Conservation (phyloP, 805 yeast species). For the Candida xiaguanensis region DNA sequence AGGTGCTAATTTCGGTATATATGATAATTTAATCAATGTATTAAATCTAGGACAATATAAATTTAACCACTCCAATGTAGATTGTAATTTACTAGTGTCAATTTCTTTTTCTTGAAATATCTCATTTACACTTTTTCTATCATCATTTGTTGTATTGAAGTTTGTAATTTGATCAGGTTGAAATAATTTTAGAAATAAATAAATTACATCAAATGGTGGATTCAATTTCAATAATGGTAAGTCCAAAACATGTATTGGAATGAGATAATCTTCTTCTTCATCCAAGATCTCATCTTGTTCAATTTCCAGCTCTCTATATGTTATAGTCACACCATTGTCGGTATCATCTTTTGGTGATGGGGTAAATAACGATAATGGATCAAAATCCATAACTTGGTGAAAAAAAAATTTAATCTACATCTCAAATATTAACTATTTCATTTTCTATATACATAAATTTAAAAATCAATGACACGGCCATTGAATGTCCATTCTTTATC, state of each 20-base stretch:
- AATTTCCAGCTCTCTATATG: neutral
- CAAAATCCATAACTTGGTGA: conserved; percentile 32
- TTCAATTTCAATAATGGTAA: conserved; percentile 46
- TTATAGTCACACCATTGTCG: neutral
- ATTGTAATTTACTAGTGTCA: conserved; percentile 15
- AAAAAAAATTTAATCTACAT: neutral
- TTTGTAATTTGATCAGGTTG: conserved; percentile 49
- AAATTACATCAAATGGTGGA: conserved; percentile 47
- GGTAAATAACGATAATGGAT: conserved; percentile 39
- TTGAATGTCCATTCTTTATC: conserved; percentile 82
- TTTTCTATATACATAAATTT: conserved; percentile 1
- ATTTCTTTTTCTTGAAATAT: conserved; percentile 35
- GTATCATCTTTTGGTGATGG: conserved; percentile 14
- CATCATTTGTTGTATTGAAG: conserved; percentile 26
- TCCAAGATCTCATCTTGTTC: conserved; percentile 7
- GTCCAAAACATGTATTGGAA: conserved; percentile 52
- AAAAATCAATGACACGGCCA: conserved; percentile 95
- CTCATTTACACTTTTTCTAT: conserved; percentile 11
- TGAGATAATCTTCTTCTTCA: conserved; percentile 19
- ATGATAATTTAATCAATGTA: conserved; percentile 17
- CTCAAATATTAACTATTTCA: neutral
- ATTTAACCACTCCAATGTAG: conserved; percentile 44
- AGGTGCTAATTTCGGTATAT: conserved; percentile 24
- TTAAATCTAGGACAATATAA: conserved; percentile 29
- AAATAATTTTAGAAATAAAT: conserved; percentile 45